Evolutionary conservation across 2,329 filamentous ascomycete species (phyloP), one percentile per base, ranked within the genome.

Genomic region (Aspergillus pseudotamarii): DNA sequence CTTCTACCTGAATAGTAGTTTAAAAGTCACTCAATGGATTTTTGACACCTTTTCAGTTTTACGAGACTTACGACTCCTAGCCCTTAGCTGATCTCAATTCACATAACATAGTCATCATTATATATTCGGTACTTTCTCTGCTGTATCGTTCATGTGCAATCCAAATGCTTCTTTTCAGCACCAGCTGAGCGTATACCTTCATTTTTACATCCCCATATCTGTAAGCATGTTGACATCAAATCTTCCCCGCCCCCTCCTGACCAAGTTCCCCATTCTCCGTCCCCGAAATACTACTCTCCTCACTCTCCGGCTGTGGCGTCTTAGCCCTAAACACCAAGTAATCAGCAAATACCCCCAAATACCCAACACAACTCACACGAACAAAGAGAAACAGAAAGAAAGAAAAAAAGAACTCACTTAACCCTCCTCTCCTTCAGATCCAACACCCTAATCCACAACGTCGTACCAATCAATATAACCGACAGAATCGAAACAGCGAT

Each of bases 401-500:
- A 23, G n/a, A 16, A 23, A 21, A 5, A 2, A 36, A 34, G 6
- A 36, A 53, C 56, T 23, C 60, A 61, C 59, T 28, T 67, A 26
- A 6, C 30, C 34, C 54, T 34, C 55, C 63, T 34, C 57, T 68
- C 66, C 43, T 60, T 46, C n/a, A 34, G 9, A 21, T 68, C 55
- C 53, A 67, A 26, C 12, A 12, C n/a, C 36, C 57, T 32, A 0
- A 59, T 58, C n/a, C 12, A 11, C 21, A 57, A n/a, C 19, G 86
- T 76, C 9, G 79, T 85, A 0, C 69, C 73, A 48, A 89, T 88
- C 58, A 89, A 69, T 1, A 76, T 75, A 0, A 81, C 71, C 0
- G 83, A 80, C 41, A 89, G 70, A 6, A 81, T 79, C 6, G 84
- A 76, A 66, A 84, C 82, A 0, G 86, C 88, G 11, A 86, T 81